Base-by-base conservation (phyloP, 2,329 filamentous ascomycete genomes). In the Neocucurbitaria cava region DNA sequence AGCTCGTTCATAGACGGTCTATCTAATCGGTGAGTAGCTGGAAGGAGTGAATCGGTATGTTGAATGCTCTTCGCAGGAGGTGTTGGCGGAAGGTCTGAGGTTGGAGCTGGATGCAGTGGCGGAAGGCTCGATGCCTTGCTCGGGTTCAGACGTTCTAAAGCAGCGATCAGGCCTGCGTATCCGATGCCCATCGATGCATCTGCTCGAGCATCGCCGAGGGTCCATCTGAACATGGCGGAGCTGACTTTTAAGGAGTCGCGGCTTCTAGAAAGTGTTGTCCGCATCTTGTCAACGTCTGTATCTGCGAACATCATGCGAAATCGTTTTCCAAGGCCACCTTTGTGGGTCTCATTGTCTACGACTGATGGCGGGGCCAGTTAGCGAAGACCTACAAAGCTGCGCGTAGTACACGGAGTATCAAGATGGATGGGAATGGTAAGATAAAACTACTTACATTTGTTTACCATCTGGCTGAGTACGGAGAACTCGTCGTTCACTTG, bases 151-250 rank as follows among this genome's bases (percentile, higher is more conserved):
- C 82, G 79, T 40, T 88, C 84, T 10, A 90, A 79, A 3, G 87
- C 87, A 9, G 87, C 87, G 1, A 85, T 83, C 7, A 90, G 79
- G 4, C 86, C 86, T 1, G 86, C 87, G 66, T 88, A 90, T 39
- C 88, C 88, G 41, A 89, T 88, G 17, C 86, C 86, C 38, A 85
- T 81, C 11, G 85, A 81, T 15, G 82, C 82, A 60, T 88, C 85
- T 15, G 84, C 82, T 67, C 82, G 84, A 18, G 80, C 79, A 21
- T 74, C 70, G 26, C 85, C 86, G 3, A 89, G 77, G 18, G 83
- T 85, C 86, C 87, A 89, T 61, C 87, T 83, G 71, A 89, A 86
- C 63, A 87, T 82, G 40, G 86, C 78, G 7, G 85, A 83, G 65
- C 85, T 88, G 79, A 89, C 86, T 62, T 82, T 83, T 44, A 90